Percentiles rank a stretch among this genome's conserved stretches.
Evolutionary conservation across 768 basidiomycete genomes (phyloP).

Genomic region (Trametes punicea): DNA sequence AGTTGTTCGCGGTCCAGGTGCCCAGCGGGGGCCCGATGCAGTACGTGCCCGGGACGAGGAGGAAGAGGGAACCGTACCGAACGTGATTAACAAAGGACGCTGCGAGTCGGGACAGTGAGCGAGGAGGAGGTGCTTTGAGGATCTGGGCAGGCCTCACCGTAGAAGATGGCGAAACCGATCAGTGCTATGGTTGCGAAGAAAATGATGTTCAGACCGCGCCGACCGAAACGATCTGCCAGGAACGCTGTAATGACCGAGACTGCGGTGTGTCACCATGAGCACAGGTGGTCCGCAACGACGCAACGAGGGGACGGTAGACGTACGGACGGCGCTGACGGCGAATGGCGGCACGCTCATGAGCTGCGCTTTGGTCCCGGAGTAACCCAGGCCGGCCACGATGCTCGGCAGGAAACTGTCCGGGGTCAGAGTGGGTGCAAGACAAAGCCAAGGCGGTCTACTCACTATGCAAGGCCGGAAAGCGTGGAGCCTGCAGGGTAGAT

Average conservation of each 20-base stretch:
- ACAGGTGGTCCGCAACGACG: too few species aligned
- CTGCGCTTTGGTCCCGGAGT: slow-evolving; percentile 28
- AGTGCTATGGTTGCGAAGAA: slow-evolving; percentile 41
- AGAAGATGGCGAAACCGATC: slow-evolving; percentile 55
- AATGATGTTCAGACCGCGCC: slow-evolving; percentile 47
- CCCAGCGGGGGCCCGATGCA: slow-evolving; percentile 49
- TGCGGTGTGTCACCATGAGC: slow-evolving; percentile 12
- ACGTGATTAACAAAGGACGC: slow-evolving; percentile 36
- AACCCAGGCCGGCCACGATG: slow-evolving; percentile 30
- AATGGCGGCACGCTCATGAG: slow-evolving; percentile 35
- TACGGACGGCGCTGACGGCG: slow-evolving; percentile 28
- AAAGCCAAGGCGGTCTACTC: not conserved
- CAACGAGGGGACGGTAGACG: too few species aligned
- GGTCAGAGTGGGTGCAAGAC: not conserved
- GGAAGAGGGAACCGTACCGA: slow-evolving; percentile 55
- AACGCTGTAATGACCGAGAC: slow-evolving; percentile 41
- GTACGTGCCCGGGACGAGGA: slow-evolving; percentile 52
- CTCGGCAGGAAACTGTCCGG: slow-evolving; percentile 24
- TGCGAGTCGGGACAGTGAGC: not conserved
- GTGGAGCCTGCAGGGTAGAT: slow-evolving; percentile 7
- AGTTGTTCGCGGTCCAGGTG: slow-evolving; percentile 64
- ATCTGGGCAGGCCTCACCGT: slow-evolving; percentile 35
- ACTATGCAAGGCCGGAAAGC: slow-evolving; percentile 29
- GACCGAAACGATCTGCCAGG: slow-evolving; percentile 51
- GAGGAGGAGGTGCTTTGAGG: not conserved